A percentile compares a stretch with the other conserved stretches of the same genome.
These are phyloP conservation scores for Bondarzewia mesenterica DNA, from an alignment of 1,284 basidiomycete species.

Conservation along the genomic window DNA sequence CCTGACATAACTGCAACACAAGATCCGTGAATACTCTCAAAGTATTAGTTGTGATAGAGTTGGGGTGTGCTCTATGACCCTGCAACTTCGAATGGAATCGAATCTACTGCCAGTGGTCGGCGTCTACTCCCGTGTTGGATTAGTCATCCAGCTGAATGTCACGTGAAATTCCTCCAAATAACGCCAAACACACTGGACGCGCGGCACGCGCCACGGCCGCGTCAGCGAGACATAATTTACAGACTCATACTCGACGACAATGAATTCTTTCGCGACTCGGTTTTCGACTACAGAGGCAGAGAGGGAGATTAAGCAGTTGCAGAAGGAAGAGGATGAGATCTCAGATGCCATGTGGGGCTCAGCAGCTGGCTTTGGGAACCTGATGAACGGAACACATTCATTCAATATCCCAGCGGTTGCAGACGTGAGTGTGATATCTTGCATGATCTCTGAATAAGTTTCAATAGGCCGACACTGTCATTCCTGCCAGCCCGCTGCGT, in stretches of 20 bases:
- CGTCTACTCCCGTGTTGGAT: no score
- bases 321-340: constrained; percentile 59
- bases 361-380: constrained; percentile 67
- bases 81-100: no score
- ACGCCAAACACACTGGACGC: constrained; percentile 1
- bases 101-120: no score
- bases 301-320: constrained; percentile 39
- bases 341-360: constrained; percentile 74
- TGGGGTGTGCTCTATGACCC: no score
- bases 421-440: constrained; percentile 48
- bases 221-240: constrained; percentile 29
- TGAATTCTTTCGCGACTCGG: constrained; percentile 71
- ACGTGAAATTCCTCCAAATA: neutral
- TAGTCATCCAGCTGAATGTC: neutral
- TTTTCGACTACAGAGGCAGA: constrained; percentile 50
- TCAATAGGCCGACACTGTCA: constrained; percentile 3
- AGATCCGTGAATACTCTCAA: neutral
- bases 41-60: no score
- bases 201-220: constrained; percentile 31
- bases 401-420: constrained; percentile 66
- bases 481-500: constrained; percentile 71
- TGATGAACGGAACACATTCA: constrained; percentile 53
- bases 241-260: constrained; percentile 29
- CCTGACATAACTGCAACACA: constrained; percentile 45
- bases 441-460: constrained; percentile 3